A percentile compares a stretch with the other conserved stretches of the same genome.
Conservation (phyloP, 2,329 filamentous ascomycete genomes). For the Colletotrichum caudatum region DNA sequence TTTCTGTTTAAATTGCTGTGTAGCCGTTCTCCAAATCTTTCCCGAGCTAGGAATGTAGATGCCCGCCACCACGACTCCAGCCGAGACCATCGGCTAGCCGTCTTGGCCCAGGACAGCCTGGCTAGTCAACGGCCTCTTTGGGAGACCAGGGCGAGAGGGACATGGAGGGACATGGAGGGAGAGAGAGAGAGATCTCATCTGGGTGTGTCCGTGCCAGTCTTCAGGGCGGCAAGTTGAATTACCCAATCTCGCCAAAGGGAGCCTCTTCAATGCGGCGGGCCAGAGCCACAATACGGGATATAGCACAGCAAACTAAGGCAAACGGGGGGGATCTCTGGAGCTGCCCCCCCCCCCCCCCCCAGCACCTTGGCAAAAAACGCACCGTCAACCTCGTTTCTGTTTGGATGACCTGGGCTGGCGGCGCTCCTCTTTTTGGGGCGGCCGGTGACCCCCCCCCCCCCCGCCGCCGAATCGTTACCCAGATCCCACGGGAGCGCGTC, state of each 20-base stretch:
- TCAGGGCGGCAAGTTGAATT: conserved; percentile 15
- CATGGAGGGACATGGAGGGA: background rate
- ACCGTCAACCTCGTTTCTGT: conserved; percentile 18
- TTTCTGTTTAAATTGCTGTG: background rate
- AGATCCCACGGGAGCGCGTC: background rate
- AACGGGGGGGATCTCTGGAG: conserved; percentile 14
- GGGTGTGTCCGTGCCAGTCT: conserved; percentile 15
- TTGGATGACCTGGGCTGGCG: conserved; percentile 23
- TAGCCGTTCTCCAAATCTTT: conserved; percentile 3
- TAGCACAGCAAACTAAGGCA: background rate
- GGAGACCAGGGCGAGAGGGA: conserved; percentile 1
- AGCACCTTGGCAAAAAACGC: background rate
- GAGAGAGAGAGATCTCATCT: conserved; percentile 21
- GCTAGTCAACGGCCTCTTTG: conserved; percentile 16
- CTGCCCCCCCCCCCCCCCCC: conserved; percentile 25
- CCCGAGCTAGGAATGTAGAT: conserved; percentile 3
- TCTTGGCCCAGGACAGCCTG: conserved; percentile 11
- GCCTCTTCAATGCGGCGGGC: conserved; percentile 16
- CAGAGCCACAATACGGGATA: background rate
- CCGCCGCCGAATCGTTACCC: conserved; percentile 6
- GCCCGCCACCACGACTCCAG: conserved; percentile 22
- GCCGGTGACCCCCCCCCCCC: background rate
- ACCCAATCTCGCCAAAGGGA: conserved; percentile 21
- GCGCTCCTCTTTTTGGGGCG: background rate
- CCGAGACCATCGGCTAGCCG: conserved; percentile 32